Base-by-base conservation (phyloP, 163 green algal genomes). In the Scenedesmus sp. region DNA sequence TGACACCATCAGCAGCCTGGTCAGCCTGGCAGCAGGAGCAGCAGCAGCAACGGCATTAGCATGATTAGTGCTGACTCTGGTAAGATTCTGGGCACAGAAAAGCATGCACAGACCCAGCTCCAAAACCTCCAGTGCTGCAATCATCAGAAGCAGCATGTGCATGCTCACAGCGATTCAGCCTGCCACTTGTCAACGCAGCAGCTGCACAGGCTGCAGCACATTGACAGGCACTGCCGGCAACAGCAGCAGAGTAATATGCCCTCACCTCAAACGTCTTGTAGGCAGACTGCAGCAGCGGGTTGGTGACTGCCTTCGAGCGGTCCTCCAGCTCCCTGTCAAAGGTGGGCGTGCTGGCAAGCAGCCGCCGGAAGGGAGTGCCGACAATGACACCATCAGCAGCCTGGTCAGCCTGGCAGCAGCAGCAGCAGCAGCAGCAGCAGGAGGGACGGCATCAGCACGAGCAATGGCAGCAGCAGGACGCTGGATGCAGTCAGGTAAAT, bases 341-440 rank as follows among this genome's bases (percentile, higher is more conserved):
- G 66, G 1, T 12, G 66, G 62, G 62, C 62, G 12, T 23, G 62
- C 16, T 26, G 66, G 16, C 15, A 4, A 76, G 66, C 6, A 76
- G 66, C 0, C 70, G 70, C 70, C 70, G 46, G 23, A 79, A 79
- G 70, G 70, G 70, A 6, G 46, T 52, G 23, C 70, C 46, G 23
- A 46, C 34, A 46, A 46, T 46, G 34, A 46, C 34, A 46, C 18
- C 62, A 55, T 64, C 73, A 57, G 34, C 76, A 55, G 64, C 85
- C 18, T 18, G 52, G 16, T 13, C 77, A 83, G 60, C 85, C 46
- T 64, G 16, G 46, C 77, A 83, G 60, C 85, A 73, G 66, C 66
- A n/a, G 86, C 67, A 85, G 62, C 52, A 55, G 34, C 86, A 70
- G 79, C n/a, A 70, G 86, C 70, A 85, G 86, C 86, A 70, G 52